Percentiles rank a stretch among this genome's conserved stretches.
phyloP scores from a whole-genome alignment of 2,329 filamentous ascomycete species.

The Venturia aucupariae region DNA sequence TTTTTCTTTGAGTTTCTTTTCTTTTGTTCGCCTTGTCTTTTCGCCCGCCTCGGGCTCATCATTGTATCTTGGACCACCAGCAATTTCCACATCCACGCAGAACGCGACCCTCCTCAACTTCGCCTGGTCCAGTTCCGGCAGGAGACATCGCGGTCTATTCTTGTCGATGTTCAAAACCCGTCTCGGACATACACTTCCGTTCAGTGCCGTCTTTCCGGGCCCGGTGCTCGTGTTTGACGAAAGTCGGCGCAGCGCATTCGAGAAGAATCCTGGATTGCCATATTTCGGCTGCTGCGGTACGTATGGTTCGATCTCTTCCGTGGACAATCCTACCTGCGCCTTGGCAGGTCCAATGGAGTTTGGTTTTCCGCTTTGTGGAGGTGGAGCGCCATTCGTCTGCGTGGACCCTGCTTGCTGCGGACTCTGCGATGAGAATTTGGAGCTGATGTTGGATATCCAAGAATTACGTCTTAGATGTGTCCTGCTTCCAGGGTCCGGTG shows the following conservation, averaged over 20 bases:
- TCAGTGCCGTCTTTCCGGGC: slow-evolving; percentile 43
- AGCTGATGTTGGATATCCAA: slow-evolving; percentile 90
- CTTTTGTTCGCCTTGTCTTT: slow-evolving; percentile 48
- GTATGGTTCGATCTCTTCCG: slow-evolving; percentile 49
- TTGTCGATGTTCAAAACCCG: slow-evolving; percentile 77
- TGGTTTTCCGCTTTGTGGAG: slow-evolving; percentile 18
- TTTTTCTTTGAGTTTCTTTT: slow-evolving; percentile 53
- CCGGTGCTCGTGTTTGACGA: slow-evolving; percentile 48
- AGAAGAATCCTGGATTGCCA: slow-evolving; percentile 49
- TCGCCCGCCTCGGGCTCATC: slow-evolving; percentile 34
- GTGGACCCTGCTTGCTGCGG: slow-evolving; percentile 15
- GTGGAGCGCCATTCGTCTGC: slow-evolving; percentile 20
- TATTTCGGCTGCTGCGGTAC: slow-evolving; percentile 65
- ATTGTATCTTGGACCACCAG: slow-evolving; percentile 68
- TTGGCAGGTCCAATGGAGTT: slow-evolving; percentile 15
- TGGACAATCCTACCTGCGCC: slow-evolving; percentile 18
- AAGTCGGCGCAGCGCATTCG: slow-evolving; percentile 69
- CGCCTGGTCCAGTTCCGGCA: slow-evolving; percentile 67
- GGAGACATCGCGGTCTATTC: slow-evolving; percentile 66
- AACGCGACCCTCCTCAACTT: slow-evolving; percentile 87
- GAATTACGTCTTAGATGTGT: slow-evolving; percentile 52
- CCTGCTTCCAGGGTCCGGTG: slow-evolving; percentile 19
- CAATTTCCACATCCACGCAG: slow-evolving; percentile 95
- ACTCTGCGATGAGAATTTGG: slow-evolving; percentile 67
- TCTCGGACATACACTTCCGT: slow-evolving; percentile 68